A percentile compares a stretch with the other conserved stretches of the same genome.
phyloP scores from a whole-genome alignment of 202 grass and related monocot genomes.

The Zizania palustris region DNA sequence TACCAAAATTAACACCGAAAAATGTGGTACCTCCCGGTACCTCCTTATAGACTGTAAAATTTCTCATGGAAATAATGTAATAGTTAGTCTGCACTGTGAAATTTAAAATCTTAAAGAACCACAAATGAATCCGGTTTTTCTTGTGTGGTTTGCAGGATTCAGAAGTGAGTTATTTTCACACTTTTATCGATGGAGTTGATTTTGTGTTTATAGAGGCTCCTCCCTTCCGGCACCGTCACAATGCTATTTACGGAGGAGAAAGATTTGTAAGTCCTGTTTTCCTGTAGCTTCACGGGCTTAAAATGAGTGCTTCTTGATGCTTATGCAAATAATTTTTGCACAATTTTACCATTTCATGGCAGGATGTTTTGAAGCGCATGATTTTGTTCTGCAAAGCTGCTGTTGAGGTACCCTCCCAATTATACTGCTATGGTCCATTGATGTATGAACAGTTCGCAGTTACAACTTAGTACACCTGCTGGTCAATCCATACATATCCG shows the following conservation, averaged over 20 bases:
- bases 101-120: not conserved
- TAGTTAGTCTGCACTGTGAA: not conserved
- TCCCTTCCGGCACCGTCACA: conserved; percentile 60
- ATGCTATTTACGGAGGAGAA: conserved; percentile 87
- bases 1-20: too few relatives aligned
- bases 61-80: conserved; percentile 25
- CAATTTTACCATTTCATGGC: conserved; percentile 37
- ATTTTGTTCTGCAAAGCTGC: conserved; percentile 93
- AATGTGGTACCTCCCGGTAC: too few relatives aligned
- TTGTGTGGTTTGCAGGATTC: conserved; percentile 58
- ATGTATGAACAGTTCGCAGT: not conserved
- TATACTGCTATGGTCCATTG: not conserved
- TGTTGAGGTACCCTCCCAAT: conserved; percentile 64
- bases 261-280: conserved; percentile 48
- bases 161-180: conserved; percentile 82
- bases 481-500: not conserved
- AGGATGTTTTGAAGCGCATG: conserved; percentile 93
- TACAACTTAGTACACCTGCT: not conserved
- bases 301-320: not conserved
- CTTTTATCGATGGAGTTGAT: conserved; percentile 94
- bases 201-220: conserved; percentile 83
- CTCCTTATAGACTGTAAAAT: too few relatives aligned
- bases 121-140: conserved; percentile 13
- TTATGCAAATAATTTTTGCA: conserved; percentile 26
- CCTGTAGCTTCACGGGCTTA: not conserved